Conservation (phyloP, 208 protist genomes). For the Trichomonas vaginalis region DNA sequence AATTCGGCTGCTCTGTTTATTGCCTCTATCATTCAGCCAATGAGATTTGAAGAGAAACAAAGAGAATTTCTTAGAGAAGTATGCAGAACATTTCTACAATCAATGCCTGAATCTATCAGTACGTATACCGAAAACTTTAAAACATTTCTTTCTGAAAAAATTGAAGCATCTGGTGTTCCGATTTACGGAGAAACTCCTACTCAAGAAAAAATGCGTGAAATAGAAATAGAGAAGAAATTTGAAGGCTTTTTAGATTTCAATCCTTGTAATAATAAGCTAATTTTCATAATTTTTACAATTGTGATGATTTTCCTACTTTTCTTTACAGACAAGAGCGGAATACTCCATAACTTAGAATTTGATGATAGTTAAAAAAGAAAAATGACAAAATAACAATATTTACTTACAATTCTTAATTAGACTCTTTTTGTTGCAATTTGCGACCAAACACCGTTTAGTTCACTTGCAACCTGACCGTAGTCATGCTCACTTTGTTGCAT, state of each 20-base stretch:
- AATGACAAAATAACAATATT: neutral
- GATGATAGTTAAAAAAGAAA: too few relatives aligned
- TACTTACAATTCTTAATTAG: neutral
- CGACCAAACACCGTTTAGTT: neutral
- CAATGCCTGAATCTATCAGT: neutral
- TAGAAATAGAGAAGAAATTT: neutral
- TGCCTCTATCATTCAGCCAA: neutral
- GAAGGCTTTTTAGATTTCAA: neutral
- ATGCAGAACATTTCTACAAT: neutral
- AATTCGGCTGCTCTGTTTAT: neutral
- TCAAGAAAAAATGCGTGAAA: neutral
- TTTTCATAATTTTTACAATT: neutral
- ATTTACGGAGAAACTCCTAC: neutral
- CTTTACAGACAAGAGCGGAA: neutral
- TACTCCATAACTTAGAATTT: too few relatives aligned
- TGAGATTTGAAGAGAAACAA: neutral
- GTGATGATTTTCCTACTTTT: neutral
- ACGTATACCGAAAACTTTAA: neutral
- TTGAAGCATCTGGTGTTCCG: neutral
- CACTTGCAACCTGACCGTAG: neutral
- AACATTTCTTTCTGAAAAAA: neutral
- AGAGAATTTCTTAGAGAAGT: neutral
- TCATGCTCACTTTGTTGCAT: neutral
- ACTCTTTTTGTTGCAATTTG: neutral
- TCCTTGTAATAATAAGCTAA: neutral